phyloP scores from a whole-genome alignment of 2,329 filamentous ascomycete genomes.

The Fusarium sp. region DNA sequence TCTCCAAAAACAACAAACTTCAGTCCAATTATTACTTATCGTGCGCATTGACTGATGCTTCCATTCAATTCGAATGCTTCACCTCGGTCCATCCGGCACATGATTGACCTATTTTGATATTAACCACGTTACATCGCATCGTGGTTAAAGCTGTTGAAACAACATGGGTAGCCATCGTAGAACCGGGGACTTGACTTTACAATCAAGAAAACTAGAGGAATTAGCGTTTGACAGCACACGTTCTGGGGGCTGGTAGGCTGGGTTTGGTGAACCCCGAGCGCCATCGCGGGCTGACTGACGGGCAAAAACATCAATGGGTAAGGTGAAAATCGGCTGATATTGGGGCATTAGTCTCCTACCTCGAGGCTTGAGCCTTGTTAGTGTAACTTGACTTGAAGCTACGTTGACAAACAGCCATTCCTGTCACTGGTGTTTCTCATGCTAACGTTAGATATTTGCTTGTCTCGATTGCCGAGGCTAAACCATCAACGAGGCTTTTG shows the following conservation, averaged over 20 bases:
- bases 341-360: constrained; percentile 33
- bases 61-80: constrained; percentile 2
- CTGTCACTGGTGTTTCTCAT: constrained; percentile 10
- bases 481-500: background rate
- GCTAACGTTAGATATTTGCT: background rate
- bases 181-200: constrained; percentile 9
- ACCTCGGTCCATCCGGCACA: constrained; percentile 18
- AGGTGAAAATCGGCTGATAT: constrained; percentile 23
- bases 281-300: constrained; percentile 2
- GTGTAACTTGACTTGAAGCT: constrained; percentile 10
- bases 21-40: constrained; percentile 10
- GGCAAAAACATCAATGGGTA: constrained; percentile 32
- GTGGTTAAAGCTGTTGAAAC: constrained; percentile 29
- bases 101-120: constrained; percentile 22
- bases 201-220: constrained; percentile 26
- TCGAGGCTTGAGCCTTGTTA: constrained; percentile 23
- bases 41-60: constrained; percentile 13
- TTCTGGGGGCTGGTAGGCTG: constrained; percentile 2
- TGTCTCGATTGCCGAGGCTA: background rate
- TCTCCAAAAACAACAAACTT: constrained; percentile 28
- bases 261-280: constrained; percentile 32
- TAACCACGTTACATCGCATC: constrained; percentile 33
- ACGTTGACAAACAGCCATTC: constrained; percentile 13
- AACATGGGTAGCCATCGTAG: constrained; percentile 9
- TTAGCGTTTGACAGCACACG: constrained; percentile 33